phyloP scores from a whole-genome alignment of 2,329 filamentous ascomycete species.

The Orbilia blumenaviensis region DNA sequence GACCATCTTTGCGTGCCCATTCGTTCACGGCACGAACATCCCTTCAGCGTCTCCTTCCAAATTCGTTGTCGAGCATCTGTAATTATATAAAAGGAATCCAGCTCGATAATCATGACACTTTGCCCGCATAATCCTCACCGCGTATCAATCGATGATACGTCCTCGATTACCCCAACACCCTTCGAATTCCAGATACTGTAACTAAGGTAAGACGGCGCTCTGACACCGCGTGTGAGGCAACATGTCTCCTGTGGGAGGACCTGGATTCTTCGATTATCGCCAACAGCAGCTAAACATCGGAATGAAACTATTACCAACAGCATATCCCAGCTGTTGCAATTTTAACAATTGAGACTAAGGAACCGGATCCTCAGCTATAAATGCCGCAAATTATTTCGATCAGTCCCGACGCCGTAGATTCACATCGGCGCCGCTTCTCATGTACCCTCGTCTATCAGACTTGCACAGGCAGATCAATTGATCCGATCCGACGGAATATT shows the following conservation, averaged over 20 bases:
- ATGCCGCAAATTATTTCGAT: slow-evolving; percentile 36
- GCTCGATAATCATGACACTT: slow-evolving; percentile 34
- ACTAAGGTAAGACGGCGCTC: slow-evolving; percentile 43
- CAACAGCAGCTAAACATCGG: neutral
- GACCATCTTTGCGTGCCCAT: slow-evolving; percentile 30
- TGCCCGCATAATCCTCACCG: neutral
- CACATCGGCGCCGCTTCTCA: neutral
- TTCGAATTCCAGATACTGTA: slow-evolving; percentile 17
- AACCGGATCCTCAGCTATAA: slow-evolving; percentile 24
- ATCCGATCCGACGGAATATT: slow-evolving; percentile 21
- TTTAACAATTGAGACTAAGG: neutral
- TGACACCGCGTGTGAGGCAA: slow-evolving; percentile 30
- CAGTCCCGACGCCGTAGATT: slow-evolving; percentile 8
- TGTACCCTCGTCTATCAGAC: neutral
- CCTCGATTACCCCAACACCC: neutral
- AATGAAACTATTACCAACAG: neutral
- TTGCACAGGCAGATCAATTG: slow-evolving; percentile 25
- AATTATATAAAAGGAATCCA: slow-evolving; percentile 13
- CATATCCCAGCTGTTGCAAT: slow-evolving; percentile 16
- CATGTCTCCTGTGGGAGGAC: slow-evolving; percentile 2
- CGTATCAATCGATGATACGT: neutral
- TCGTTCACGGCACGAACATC: neutral
- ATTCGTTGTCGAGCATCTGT: neutral
- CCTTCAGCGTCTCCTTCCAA: slow-evolving; percentile 22
- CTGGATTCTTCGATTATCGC: slow-evolving; percentile 4